Conservation (phyloP, 148 eudicot genomes). For the Nepenthes gracilis region DNA sequence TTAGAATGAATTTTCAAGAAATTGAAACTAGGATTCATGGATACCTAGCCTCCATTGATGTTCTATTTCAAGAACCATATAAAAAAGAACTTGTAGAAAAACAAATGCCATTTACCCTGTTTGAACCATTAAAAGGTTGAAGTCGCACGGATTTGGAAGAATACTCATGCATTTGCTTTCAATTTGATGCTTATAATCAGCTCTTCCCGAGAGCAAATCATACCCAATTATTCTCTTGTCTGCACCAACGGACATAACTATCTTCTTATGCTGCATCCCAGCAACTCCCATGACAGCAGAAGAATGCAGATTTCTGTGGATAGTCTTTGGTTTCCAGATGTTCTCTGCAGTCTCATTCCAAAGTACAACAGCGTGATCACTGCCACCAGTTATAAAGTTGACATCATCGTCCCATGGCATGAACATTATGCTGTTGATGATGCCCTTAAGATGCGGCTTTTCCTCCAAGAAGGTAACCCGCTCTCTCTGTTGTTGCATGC, state of each 20-base stretch:
- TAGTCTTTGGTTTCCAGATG: constrained; percentile 59
- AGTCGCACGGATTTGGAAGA: constrained; percentile 87
- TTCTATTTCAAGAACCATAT: too few relatives aligned
- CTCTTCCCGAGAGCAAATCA: constrained; percentile 58
- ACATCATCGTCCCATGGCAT: constrained; percentile 84
- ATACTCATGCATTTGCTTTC: constrained; percentile 98
- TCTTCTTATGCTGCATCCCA: constrained; percentile 74
- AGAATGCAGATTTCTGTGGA: constrained; percentile 70
- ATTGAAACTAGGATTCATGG: too few relatives aligned
- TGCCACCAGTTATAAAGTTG: constrained; percentile 77
- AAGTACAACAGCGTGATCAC: constrained; percentile 83
- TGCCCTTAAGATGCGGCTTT: constrained; percentile 85
- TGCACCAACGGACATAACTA: constrained; percentile 75
- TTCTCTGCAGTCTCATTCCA: constrained; percentile 64
- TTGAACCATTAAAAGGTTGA: constrained; percentile 93
- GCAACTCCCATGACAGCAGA: constrained; percentile 99
- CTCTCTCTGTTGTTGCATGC: constrained; percentile 19
- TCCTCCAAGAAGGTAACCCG: constrained; percentile 68
- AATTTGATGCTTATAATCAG: constrained; percentile 73
- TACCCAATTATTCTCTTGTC: constrained; percentile 76
- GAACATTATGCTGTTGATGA: constrained; percentile 70
- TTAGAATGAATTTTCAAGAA: too few relatives aligned
- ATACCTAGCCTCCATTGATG: too few relatives aligned
- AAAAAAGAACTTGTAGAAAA: too few relatives aligned
- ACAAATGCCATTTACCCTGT: constrained; percentile 47